Percentiles rank a stretch among this genome's conserved stretches.
Conservation (phyloP, 345 rosid genomes). For the Citrus unshiu region DNA sequence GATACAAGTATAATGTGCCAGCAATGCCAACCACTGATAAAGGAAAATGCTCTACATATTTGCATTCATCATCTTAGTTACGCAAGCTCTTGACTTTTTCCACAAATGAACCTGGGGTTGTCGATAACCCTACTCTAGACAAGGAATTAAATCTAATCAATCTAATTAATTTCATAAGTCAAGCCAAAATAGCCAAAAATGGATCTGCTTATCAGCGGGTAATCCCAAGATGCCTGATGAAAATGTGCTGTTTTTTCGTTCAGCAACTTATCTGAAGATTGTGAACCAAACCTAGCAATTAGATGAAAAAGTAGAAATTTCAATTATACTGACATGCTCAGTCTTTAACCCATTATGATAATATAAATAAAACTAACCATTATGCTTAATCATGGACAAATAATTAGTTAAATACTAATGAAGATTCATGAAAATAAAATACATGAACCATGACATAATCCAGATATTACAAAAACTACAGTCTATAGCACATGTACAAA, state of each 20-base stretch:
- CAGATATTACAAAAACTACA: constrained; percentile 18
- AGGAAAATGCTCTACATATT: background rate
- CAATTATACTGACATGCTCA: background rate
- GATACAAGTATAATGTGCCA: background rate
- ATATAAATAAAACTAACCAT: background rate
- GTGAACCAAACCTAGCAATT: background rate
- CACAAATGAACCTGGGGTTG: background rate
- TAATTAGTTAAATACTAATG: background rate
- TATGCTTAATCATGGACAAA: background rate
- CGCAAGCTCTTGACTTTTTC: too few species aligned
- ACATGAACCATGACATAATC: constrained; percentile 7
- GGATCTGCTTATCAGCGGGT: background rate
- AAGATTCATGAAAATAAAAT: constrained; percentile 13
- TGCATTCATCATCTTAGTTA: background rate
- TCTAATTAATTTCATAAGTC: background rate
- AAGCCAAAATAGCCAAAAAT: background rate
- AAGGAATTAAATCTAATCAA: background rate
- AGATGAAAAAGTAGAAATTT: background rate
- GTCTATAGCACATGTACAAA: constrained; percentile 56
- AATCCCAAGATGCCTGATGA: background rate
- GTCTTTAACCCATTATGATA: background rate
- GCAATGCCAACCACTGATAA: background rate
- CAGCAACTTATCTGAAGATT: background rate
- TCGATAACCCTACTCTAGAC: background rate
- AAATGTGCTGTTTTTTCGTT: background rate